These are phyloP conservation scores for Allium sativum DNA, from an alignment of 106 monocot genomes.

Conservation along the genomic window DNA sequence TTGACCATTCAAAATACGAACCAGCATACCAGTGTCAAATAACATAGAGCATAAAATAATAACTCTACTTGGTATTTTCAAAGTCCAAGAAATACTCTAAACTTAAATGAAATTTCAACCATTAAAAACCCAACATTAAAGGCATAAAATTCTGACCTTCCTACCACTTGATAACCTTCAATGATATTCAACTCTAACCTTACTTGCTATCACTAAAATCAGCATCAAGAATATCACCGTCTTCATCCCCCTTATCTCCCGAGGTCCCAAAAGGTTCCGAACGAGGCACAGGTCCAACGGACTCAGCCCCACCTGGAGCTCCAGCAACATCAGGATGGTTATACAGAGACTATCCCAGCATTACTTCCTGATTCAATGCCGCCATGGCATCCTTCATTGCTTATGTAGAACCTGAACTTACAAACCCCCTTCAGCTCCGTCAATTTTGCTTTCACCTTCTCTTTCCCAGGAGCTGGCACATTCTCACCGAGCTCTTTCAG, in stretches of 20 bases:
- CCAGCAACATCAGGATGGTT: conserved; percentile 19
- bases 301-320: not conserved
- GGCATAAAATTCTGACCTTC: too few species aligned
- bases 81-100: too few species aligned
- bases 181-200: conserved; percentile 1
- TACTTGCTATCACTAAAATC: conserved; percentile 87
- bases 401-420: conserved; percentile 39
- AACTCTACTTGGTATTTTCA: too few species aligned
- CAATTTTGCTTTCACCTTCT: conserved; percentile 62
- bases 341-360: conserved; percentile 76
- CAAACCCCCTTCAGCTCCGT: conserved; percentile 57
- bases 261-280: conserved; percentile 8
- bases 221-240: conserved; percentile 74
- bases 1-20: too few species aligned
- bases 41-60: too few species aligned
- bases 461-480: conserved; percentile 50
- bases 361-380: conserved; percentile 66
- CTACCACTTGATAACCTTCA: too few species aligned
- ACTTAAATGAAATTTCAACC: too few species aligned
- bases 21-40: too few species aligned
- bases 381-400: conserved; percentile 59
- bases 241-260: conserved; percentile 19
- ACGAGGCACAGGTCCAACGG: conserved; percentile 13
- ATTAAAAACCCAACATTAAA: too few species aligned
- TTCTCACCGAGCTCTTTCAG: conserved; percentile 72